Conservation (phyloP, 2,329 filamentous ascomycete species). For the Emmonsiellopsis sp. region DNA sequence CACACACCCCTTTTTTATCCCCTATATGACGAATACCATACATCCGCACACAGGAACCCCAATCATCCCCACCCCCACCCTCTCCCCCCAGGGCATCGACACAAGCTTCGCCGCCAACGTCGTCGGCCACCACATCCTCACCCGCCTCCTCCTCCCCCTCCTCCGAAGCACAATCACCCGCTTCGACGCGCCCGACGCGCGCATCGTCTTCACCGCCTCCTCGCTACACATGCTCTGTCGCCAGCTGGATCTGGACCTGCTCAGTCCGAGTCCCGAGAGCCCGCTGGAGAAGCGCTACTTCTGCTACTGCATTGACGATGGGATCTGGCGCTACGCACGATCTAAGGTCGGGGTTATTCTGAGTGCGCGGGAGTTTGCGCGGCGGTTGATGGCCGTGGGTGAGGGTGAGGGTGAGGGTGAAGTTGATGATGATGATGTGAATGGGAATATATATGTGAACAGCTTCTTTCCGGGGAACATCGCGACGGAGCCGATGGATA, state of each 20-base stretch:
- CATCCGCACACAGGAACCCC: constrained; percentile 12
- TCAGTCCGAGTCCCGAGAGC: constrained; percentile 15
- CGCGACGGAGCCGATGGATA: constrained; percentile 22
- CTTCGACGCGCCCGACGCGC: constrained; percentile 24
- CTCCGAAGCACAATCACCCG: constrained; percentile 12
- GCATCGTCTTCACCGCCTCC: constrained; percentile 36
- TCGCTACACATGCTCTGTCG: constrained; percentile 20
- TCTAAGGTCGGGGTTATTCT: constrained; percentile 26
- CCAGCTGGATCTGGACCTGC: constrained; percentile 18
- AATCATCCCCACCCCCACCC: constrained; percentile 13
- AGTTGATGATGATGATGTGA: constrained; percentile 12
- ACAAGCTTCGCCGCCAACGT: constrained; percentile 42
- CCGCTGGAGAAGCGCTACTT: constrained; percentile 13
- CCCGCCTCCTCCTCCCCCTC: constrained; percentile 37
- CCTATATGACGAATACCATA: too few species aligned
- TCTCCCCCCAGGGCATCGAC: constrained; percentile 35
- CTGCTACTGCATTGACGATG: constrained; percentile 10
- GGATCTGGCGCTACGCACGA: constrained; percentile 22
- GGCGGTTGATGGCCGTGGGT: constrained; percentile 11
- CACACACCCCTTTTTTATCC: not conserved
- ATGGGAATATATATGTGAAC: constrained; percentile 21
- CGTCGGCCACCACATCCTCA: constrained; percentile 42
- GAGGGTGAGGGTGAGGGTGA: not conserved
- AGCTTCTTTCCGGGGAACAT: constrained; percentile 24
- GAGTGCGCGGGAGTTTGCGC: constrained; percentile 20